Base-by-base conservation (phyloP, 139 green algal species). In the Eudorina sp. region DNA sequence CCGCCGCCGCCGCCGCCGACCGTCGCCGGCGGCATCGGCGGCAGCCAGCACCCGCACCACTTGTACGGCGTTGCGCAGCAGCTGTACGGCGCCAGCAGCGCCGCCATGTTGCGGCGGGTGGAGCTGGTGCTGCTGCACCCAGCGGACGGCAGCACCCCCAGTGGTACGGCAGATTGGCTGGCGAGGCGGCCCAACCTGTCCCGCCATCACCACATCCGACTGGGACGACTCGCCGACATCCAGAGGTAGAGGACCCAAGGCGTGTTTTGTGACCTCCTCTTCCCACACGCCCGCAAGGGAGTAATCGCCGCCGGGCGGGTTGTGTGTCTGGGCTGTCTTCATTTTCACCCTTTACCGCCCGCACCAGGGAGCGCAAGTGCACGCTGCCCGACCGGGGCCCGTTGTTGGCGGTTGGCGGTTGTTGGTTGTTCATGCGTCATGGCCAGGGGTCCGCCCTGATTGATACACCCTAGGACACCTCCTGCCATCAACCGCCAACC, bases 151-250 rank as follows among this genome's bases (percentile, higher is more conserved):
- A 58, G 53, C 27, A 79, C 90, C 31, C 92, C 94, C 2, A 43
- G 36, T 0, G 92, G 92, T 45, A 97, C 94, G 8, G 55, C 70
- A 9, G 88, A 79, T 0, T 96, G 94, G 94, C 90, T 97, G 46
- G 55, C 76, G 13, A 21, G 60, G 27, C 90, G 94, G 6, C 93
- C 94, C 31, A 84, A 91, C 51, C 76, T 97, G 74, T 89, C 90
- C 6, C 88, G 95, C 34, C 95, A 97, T 86, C 95, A 97, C 87
- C 95, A 97, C 92, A 83, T 95, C 23, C 89, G 94, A 19, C 88
- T 94, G 0, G 77, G 62, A 13, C 55, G 87, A 1, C 21, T 18
- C n/a, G 60, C 84, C 74, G 93, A 96, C 87, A 86, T 96, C 21
- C 92, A 85, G 31, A 83, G 89, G 89, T 92, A 60, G 11, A 66